Conservation (phyloP, 2,329 filamentous ascomycete genomes). For the Diaporthe vexans region DNA sequence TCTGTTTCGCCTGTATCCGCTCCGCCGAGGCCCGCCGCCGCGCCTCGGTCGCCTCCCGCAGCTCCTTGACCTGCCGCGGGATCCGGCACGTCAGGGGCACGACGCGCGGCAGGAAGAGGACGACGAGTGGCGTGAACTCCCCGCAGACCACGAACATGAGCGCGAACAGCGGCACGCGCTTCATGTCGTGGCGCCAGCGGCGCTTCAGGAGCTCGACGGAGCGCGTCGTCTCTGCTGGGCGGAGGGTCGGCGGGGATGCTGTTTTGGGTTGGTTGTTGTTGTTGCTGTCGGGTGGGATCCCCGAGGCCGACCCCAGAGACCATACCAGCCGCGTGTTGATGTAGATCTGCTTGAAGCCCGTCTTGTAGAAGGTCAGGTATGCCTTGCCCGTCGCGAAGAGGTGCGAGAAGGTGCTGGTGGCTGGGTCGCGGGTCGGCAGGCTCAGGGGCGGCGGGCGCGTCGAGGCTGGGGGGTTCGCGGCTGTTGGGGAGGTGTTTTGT, state of each 20-base stretch:
- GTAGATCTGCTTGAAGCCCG: slow-evolving; percentile 81
- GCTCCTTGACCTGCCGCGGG: slow-evolving; percentile 77
- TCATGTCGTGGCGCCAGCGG: slow-evolving; percentile 78
- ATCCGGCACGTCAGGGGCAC: slow-evolving; percentile 89
- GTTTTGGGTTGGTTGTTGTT: slow-evolving; percentile 51
- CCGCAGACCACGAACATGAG: slow-evolving; percentile 83
- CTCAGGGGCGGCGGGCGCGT: slow-evolving; percentile 80
- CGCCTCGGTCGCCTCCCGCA: slow-evolving; percentile 66
- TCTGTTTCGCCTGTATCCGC: slow-evolving; percentile 49
- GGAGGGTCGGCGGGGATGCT: slow-evolving; percentile 54
- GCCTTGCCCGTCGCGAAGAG: slow-evolving; percentile 77
- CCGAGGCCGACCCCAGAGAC: slow-evolving; percentile 53
- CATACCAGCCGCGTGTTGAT: slow-evolving; percentile 72
- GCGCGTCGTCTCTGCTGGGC: slow-evolving; percentile 63
- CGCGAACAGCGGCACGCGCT: slow-evolving; percentile 84
- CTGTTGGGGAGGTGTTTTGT: slow-evolving; percentile 26
- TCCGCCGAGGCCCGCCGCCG: slow-evolving; percentile 65
- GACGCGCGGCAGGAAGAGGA: slow-evolving; percentile 76
- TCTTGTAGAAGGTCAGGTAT: slow-evolving; percentile 90
- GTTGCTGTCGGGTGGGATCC: slow-evolving; percentile 45
- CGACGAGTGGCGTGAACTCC: slow-evolving; percentile 87
- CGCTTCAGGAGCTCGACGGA: slow-evolving; percentile 78
- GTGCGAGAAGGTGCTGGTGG: slow-evolving; percentile 64
- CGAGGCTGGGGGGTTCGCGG: slow-evolving; percentile 76
- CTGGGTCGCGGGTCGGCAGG: slow-evolving; percentile 68